phyloP scores from a whole-genome alignment of 192 early-diverging fungal genomes.

The Backusella sp. region DNA sequence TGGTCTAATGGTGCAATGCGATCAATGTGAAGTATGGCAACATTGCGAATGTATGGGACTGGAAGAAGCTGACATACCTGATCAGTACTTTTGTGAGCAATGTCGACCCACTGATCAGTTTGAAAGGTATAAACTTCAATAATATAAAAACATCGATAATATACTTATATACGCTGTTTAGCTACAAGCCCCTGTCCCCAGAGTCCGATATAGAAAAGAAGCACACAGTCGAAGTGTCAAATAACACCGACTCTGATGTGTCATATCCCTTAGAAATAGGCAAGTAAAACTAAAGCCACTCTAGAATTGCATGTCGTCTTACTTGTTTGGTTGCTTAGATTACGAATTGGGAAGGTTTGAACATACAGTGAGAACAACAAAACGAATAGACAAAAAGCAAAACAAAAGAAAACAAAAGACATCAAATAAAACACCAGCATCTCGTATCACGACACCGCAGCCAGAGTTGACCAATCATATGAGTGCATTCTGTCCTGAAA shows the following conservation, averaged over 20 bases:
- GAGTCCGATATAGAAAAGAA: not conserved
- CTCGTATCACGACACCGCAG: constrained; percentile 19
- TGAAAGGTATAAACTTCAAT: constrained; percentile 29
- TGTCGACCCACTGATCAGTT: constrained; percentile 83
- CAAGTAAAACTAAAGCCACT: not conserved
- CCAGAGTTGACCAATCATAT: not conserved
- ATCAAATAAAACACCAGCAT: not conserved
- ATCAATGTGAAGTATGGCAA: constrained; percentile 92
- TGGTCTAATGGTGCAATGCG: constrained; percentile 91
- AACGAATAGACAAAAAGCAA: not conserved
- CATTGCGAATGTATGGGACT: constrained; percentile 90
- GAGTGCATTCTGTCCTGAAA: not conserved
- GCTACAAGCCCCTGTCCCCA: not conserved
- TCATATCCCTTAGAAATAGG: not conserved
- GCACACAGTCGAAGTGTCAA: not conserved
- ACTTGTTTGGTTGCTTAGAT: not conserved
- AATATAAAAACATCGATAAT: not conserved
- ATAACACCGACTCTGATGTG: not conserved
- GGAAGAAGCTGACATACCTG: constrained; percentile 73
- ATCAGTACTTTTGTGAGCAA: constrained; percentile 91
- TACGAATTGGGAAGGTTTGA: not conserved
- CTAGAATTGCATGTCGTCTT: not conserved
- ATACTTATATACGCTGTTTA: not conserved
- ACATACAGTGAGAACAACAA: not conserved
- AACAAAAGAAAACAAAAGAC: not conserved